Percentiles rank a stretch among this genome's conserved stretches.
These are phyloP conservation scores for Rhizophagus prolifer DNA, from an alignment of 192 early-diverging fungal genomes.

Conservation along the genomic window DNA sequence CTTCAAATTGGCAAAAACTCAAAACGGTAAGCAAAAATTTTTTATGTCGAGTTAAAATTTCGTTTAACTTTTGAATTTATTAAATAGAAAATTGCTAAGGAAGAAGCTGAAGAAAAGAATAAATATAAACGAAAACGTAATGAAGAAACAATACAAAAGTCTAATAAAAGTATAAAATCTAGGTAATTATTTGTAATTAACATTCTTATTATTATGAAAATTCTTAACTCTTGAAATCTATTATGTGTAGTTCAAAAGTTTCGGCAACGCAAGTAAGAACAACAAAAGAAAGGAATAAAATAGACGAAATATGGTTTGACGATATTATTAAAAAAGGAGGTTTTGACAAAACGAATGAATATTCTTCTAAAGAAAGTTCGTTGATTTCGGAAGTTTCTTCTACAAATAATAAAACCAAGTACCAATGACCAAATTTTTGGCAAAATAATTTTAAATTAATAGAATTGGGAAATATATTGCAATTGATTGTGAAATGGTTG, in stretches of 20 bases:
- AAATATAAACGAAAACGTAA: slow-evolving; percentile 5
- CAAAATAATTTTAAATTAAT: neutral
- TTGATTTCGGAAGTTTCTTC: neutral
- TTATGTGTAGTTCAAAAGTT: neutral
- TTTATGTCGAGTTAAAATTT: neutral
- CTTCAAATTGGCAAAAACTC: slow-evolving; percentile 15
- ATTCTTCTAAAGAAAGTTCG: neutral
- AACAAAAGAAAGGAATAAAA: neutral
- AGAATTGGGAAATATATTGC: slow-evolving; percentile 84
- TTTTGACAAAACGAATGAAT: neutral
- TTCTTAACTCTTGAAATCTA: neutral
- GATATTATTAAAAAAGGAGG: neutral
- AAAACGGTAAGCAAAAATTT: neutral
- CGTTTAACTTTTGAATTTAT: neutral
- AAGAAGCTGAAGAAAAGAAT: neutral
- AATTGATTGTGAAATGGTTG: slow-evolving; percentile 99
- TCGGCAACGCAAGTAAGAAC: neutral
- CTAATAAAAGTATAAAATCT: slow-evolving; percentile 1
- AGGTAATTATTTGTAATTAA: neutral
- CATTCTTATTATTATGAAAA: neutral
- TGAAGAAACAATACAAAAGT: neutral
- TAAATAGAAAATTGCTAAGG: neutral
- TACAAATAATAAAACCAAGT: slow-evolving; percentile 5
- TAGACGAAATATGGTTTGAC: neutral
- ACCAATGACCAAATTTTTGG: neutral